Evolutionary conservation across 495 filamentous ascomycete species (phyloP), one percentile per base, ranked within the genome.

Genomic region (Thozetella sp.): DNA sequence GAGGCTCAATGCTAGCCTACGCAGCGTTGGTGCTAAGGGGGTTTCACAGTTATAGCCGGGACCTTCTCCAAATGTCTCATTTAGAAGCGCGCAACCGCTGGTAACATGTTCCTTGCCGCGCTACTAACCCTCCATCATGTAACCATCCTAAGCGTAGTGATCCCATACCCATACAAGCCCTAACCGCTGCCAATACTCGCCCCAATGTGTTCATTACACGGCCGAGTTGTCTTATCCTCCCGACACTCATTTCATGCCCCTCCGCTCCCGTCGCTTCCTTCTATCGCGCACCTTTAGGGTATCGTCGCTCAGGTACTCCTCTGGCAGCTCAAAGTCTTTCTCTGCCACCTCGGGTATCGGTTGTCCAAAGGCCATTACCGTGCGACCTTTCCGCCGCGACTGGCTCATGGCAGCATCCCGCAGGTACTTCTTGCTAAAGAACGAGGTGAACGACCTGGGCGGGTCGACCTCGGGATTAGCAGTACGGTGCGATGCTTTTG

Each of bases 371-470:
- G 96, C 83, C 24, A 79, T 62, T 57, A 76, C 73, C 53, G 64
- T 86, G 24, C 86, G 80, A 22, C 85, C 83, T 61, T 80, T 81
- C 56, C 82, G 81, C 50, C 84, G 81, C 60, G 75, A 77, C 70
- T 79, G 83, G 57, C 76, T 88, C 25, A 94, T 67, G 11, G 95
- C 94, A 12, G 87, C 83, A 2, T 88, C 89, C 30, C 94, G 90
- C 48, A 90, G 80, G 64, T 96, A 84, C 9, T 81, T 84, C 68
- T 94, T 93, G 15, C 78, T 55, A 72, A 90, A 97, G 76, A 97
- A 97, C 0, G 91, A 96, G 2, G 80, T 91, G 68, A 97, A 94
- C 22, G 92, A 90, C 63, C 82, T 86, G 17, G 82, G 75, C 11
- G 81, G 80, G 34, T 65, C 76, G 30, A 57, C 58, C 20, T 11